Conservation (phyloP, 2,329 filamentous ascomycete genomes). For the Monosporascus sp. region DNA sequence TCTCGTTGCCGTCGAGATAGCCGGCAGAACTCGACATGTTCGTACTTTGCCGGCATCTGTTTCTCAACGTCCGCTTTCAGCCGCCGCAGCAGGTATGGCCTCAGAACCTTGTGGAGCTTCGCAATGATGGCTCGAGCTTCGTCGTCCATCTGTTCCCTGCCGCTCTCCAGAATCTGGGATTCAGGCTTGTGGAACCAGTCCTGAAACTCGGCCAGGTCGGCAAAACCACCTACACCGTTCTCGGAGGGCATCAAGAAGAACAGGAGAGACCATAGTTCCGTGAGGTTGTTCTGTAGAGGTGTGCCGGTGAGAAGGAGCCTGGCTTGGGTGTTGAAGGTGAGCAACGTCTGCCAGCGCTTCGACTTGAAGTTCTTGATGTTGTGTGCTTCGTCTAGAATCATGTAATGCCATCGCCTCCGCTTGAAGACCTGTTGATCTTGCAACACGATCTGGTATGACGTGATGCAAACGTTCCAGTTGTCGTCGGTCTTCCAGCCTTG, state of each 20-base stretch:
- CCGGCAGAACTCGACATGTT: constrained; percentile 93
- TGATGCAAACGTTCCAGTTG: constrained; percentile 95
- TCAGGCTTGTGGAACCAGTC: constrained; percentile 95
- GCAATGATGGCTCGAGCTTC: constrained; percentile 87
- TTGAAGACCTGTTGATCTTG: constrained; percentile 94
- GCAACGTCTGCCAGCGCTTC: constrained; percentile 89
- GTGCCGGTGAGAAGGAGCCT: constrained; percentile 88
- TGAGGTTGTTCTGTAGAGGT: constrained; percentile 92
- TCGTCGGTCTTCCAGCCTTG: constrained; percentile 91
- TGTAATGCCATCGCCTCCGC: constrained; percentile 90
- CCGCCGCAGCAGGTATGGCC: constrained; percentile 84
- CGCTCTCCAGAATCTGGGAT: constrained; percentile 92
- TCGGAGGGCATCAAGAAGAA: constrained; percentile 96
- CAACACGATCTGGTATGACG: constrained; percentile 92
- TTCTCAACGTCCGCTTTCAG: constrained; percentile 97
- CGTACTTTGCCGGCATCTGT: constrained; percentile 97
- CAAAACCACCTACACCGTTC: constrained; percentile 82
- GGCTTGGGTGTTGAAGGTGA: constrained; percentile 87
- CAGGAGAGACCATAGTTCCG: constrained; percentile 91
- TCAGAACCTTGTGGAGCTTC: constrained; percentile 88
- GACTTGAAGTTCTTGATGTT: constrained; percentile 99
- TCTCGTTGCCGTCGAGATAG: constrained; percentile 93
- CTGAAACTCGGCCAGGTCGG: constrained; percentile 91
- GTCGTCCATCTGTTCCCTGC: constrained; percentile 87
- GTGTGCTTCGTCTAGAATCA: constrained; percentile 96